Base-by-base conservation (phyloP, 306 rosid species). In the apple (Malus domestica) region DNA sequence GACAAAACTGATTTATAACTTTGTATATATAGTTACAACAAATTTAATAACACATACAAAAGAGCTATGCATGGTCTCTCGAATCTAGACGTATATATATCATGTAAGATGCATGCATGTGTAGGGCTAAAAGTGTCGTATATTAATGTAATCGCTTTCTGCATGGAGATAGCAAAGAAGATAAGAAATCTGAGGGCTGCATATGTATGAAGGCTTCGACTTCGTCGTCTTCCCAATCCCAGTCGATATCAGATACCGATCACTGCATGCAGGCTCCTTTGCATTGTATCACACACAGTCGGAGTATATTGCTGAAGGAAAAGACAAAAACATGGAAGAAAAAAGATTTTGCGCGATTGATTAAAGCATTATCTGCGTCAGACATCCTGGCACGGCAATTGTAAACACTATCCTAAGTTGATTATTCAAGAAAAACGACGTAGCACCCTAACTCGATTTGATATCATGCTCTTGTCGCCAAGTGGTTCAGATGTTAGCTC, bases 311-410 rank as follows among this genome's bases (percentile, higher is more conserved):
- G 83, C 80, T 85, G 52, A 75, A 67, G 78, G 89, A 85, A 89
- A 88, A 74, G 93, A 89, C 96, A 89, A 88, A 44, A 44, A 80
- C 67, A 80, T 74, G 68, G 88, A 91, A 88, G 89, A 86, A 85
- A 89, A 66, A 71, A 79, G 89, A 88, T 89, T 82, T 84, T 79
- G 81, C 80, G 66, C 76, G 42, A 80, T 82, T 83, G 78, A 82
- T 74, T 82, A 67, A 76, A 79, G 83, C 46, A 46, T 83, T 79
- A 25, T 72, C 86, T 79, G 80, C 42, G 84, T 84, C 79, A 78
- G 82, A 83, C 88, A 85, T 86, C 76, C 89, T 89, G 90, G 88
- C 88, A 91, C 84, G 87, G 87, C 81, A 85, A 83, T 84, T 83
- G 77, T 78, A 73, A 83, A 78, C 51, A 54, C 33, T 73, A 74